These are phyloP conservation scores for Zhuliangozyma blackwelliae DNA, from an alignment of 1,139 yeast species.

Conservation along the genomic window DNA sequence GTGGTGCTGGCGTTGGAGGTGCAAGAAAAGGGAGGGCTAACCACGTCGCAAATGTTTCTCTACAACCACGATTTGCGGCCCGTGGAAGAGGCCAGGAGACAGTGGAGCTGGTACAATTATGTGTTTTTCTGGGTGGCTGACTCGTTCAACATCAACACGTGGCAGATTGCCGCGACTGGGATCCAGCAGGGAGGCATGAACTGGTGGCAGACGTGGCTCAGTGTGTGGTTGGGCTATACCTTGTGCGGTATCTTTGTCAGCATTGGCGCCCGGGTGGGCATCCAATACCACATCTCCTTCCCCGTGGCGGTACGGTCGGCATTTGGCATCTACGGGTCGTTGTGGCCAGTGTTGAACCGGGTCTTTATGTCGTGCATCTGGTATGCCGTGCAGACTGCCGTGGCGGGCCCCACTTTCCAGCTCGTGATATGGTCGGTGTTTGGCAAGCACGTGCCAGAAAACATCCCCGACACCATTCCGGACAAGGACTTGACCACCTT, in stretches of 20 bases:
- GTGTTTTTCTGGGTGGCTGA: conserved; percentile 84
- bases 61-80: conserved; percentile 75
- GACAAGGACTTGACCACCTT: conserved; percentile 53
- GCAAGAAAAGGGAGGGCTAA: conserved; percentile 25
- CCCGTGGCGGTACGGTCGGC: conserved; percentile 72
- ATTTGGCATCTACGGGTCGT: conserved; percentile 73
- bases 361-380: conserved; percentile 81
- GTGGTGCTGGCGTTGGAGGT: conserved; percentile 7
- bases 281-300: conserved; percentile 71
- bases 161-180: conserved; percentile 89
- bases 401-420: conserved; percentile 80
- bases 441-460: conserved; percentile 50
- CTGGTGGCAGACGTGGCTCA: conserved; percentile 89
- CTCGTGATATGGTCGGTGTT: conserved; percentile 66
- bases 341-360: conserved; percentile 78
- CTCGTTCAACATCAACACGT: conserved; percentile 80
- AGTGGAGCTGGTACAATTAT: conserved; percentile 79
- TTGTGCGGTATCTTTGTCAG: conserved; percentile 61
- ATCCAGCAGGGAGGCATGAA: conserved; percentile 62
- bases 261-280: conserved; percentile 65
- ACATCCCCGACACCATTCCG: conserved; percentile 49
- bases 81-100: conserved; percentile 61
- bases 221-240: conserved; percentile 73
- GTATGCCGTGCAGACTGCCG: conserved; percentile 80
- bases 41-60: conserved; percentile 53